phyloP scores from a whole-genome alignment of 2,329 filamentous ascomycete genomes.

The Colletotrichum brevisporum region DNA sequence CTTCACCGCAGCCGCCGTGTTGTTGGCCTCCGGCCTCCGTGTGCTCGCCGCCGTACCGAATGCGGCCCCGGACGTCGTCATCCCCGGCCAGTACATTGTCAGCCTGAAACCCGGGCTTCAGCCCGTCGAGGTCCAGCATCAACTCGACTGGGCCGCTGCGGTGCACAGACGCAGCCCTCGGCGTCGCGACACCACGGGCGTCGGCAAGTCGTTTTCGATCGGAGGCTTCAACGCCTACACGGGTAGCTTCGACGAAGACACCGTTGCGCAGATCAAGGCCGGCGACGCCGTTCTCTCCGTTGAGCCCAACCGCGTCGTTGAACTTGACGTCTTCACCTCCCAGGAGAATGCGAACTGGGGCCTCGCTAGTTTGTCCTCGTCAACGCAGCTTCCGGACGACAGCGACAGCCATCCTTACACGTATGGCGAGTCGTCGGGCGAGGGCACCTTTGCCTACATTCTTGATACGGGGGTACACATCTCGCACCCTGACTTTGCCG shows the following conservation, averaged over 20 bases:
- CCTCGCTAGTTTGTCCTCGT: conserved; percentile 59
- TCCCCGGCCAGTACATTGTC: conserved; percentile 28
- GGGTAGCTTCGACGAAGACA: conserved; percentile 59
- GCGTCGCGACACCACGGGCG: conserved; percentile 51
- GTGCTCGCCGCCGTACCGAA: conserved; percentile 14
- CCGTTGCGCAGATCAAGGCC: conserved; percentile 54
- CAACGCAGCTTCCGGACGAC: conserved; percentile 35
- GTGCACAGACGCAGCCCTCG: conserved; percentile 54
- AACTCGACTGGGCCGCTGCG: conserved; percentile 52
- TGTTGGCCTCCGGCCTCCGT: neutral
- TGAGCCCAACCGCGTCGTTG: conserved; percentile 49
- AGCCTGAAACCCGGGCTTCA: conserved; percentile 45
- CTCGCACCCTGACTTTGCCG: conserved; percentile 50
- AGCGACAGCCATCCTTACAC: conserved; percentile 46
- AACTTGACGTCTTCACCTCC: conserved; percentile 45
- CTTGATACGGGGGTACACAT: conserved; percentile 57
- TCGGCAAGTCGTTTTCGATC: conserved; percentile 57
- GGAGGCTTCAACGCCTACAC: conserved; percentile 58
- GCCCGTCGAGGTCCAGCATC: conserved; percentile 49
- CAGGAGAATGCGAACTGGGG: conserved; percentile 58
- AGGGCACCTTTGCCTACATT: conserved; percentile 55
- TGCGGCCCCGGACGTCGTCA: conserved; percentile 5
- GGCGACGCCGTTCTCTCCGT: conserved; percentile 50
- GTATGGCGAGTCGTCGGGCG: conserved; percentile 52
- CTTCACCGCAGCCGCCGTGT: conserved; percentile 6